These are phyloP conservation scores for Didymella pinodella DNA, from an alignment of 2,329 filamentous ascomycete genomes.

Conservation along the genomic window DNA sequence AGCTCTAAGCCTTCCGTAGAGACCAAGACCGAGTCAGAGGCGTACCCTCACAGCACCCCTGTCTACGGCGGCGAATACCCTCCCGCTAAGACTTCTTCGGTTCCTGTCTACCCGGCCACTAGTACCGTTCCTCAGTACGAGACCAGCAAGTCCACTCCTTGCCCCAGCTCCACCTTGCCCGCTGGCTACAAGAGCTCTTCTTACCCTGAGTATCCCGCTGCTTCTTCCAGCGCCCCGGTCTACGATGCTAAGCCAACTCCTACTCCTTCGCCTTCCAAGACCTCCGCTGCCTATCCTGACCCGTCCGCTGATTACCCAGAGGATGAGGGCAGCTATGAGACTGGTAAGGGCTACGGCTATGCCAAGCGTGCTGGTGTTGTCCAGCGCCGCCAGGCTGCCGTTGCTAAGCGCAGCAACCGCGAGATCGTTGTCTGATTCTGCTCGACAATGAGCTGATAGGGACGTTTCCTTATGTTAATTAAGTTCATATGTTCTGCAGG, in stretches of 20 bases:
- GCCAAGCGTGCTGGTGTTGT: constrained; percentile 12
- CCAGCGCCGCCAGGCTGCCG: constrained; percentile 17
- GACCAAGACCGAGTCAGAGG: constrained; percentile 11
- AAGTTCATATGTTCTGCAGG: constrained; percentile 24
- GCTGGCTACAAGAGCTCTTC: constrained; percentile 4
- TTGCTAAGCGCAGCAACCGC: constrained; percentile 6
- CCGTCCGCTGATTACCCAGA: neutral
- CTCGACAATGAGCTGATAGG: neutral
- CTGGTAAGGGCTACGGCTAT: constrained; percentile 10
- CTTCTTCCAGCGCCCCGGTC: constrained; percentile 3
- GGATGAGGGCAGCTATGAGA: constrained; percentile 5
- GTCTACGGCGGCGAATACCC: constrained; percentile 2
- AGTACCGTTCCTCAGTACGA: constrained; percentile 3
- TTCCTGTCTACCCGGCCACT: constrained; percentile 8
- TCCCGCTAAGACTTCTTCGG: constrained; percentile 4
- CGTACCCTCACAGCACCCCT: constrained; percentile 1
- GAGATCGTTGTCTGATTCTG: neutral
- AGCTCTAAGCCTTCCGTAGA: constrained; percentile 6
- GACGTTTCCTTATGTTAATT: constrained; percentile 11
- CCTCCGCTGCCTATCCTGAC: neutral
- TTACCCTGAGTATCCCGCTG: constrained; percentile 6
- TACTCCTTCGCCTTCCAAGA: constrained; percentile 2
- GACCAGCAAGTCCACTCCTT: neutral
- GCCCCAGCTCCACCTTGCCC: constrained; percentile 10
- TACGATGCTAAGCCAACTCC: constrained; percentile 10